phyloP scores from a whole-genome alignment of 441 rosid species.

The Erysimum cheiri region DNA sequence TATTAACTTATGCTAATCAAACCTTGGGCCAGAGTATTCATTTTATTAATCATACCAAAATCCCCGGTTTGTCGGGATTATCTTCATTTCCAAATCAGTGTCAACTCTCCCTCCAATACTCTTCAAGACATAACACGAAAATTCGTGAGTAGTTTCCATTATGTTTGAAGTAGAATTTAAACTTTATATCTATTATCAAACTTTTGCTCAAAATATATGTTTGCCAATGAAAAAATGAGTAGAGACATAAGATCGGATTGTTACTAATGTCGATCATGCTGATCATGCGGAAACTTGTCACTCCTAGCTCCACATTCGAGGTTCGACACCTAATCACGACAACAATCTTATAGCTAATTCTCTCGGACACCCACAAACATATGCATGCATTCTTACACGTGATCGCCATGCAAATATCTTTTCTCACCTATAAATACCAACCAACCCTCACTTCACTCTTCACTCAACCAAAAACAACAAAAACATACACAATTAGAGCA shows the following conservation, averaged over 20 bases:
- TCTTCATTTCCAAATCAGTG: constrained; percentile 14
- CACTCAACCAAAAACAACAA: constrained; percentile 9
- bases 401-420: constrained; percentile 34
- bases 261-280: neutral
- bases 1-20: constrained; percentile 5
- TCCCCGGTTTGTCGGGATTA: constrained; percentile 31
- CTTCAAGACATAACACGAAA: neutral
- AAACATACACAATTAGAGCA: neutral
- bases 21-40: constrained; percentile 20
- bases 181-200: no score
- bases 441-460: constrained; percentile 8
- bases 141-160: no score
- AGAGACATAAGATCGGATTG: neutral
- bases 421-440: constrained; percentile 2
- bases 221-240: neutral
- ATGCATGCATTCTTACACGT: constrained; percentile 14
- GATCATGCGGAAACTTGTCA: constrained; percentile 26
- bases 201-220: no score
- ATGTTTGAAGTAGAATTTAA: no score
- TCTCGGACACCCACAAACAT: neutral
- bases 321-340: constrained; percentile 35
- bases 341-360: neutral
- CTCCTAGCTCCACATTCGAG: constrained; percentile 18
- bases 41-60: constrained; percentile 11
- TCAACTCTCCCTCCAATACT: constrained; percentile 8